Percentiles rank a stretch among this genome's conserved stretches.
These are phyloP conservation scores for Cytospora chrysosperma DNA, from an alignment of 2,329 filamentous ascomycete genomes.

Conservation along the genomic window DNA sequence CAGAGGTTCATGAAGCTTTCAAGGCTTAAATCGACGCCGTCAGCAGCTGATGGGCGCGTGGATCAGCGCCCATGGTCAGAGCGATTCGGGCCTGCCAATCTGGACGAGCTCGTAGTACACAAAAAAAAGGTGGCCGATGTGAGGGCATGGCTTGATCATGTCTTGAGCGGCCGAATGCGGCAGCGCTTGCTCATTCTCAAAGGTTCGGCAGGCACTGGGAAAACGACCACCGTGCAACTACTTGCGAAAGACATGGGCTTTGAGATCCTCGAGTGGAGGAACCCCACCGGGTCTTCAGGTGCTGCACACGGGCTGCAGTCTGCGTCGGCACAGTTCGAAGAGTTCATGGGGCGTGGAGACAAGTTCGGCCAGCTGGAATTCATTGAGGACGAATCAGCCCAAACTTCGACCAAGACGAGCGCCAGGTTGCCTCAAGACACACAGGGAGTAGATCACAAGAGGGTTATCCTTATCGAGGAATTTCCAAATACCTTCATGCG, in stretches of 20 bases:
- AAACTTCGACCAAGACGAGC: constrained; percentile 27
- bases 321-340: constrained; percentile 79
- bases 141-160: constrained; percentile 74
- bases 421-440: neutral
- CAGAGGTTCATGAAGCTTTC: constrained; percentile 53
- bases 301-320: constrained; percentile 65
- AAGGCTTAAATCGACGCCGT: constrained; percentile 30
- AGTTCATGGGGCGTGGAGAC: constrained; percentile 81
- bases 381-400: constrained; percentile 29
- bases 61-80: constrained; percentile 83
- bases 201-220: constrained; percentile 86
- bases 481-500: constrained; percentile 74
- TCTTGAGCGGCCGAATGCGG: constrained; percentile 61
- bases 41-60: constrained; percentile 37
- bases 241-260: constrained; percentile 75
- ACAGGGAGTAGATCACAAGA: constrained; percentile 34
- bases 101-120: constrained; percentile 89
- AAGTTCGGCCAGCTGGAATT: constrained; percentile 68
- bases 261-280: constrained; percentile 86
- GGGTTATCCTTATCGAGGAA: constrained; percentile 75
- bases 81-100: constrained; percentile 69
- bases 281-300: constrained; percentile 64
- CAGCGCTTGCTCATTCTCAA: constrained; percentile 82
- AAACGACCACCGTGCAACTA: constrained; percentile 81
- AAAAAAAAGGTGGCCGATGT: constrained; percentile 93